Evolutionary conservation across 2,329 filamentous ascomycete genomes (phyloP).

Genomic region (Falciphora oryzae): DNA sequence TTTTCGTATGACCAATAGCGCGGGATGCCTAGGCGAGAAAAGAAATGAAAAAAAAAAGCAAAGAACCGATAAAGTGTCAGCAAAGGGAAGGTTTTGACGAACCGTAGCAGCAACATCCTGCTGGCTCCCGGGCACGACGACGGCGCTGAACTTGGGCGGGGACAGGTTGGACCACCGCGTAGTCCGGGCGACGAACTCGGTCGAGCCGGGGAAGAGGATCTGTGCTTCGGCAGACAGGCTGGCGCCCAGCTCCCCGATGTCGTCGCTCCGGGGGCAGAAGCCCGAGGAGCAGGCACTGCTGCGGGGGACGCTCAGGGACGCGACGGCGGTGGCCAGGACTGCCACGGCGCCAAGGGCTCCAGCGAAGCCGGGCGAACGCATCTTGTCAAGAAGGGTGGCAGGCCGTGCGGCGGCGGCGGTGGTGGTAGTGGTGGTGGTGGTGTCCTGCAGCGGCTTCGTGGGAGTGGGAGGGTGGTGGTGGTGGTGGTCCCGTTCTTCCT

Average conservation of each 20-base stretch:
- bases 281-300: neutral
- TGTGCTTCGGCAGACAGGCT: slow-evolving; percentile 33
- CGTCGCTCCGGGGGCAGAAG: slow-evolving; percentile 15
- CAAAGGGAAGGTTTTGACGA: neutral
- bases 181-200: slow-evolving; percentile 31
- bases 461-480: too few relatives aligned
- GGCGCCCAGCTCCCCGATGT: slow-evolving; percentile 20
- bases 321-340: slow-evolving; percentile 22
- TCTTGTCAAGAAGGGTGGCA: neutral
- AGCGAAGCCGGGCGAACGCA: neutral
- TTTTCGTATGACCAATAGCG: neutral
- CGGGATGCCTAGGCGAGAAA: neutral
- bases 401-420: neutral
- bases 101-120: slow-evolving; percentile 39
- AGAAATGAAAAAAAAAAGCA: neutral
- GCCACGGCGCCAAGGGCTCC: slow-evolving; percentile 16
- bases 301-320: slow-evolving; percentile 17
- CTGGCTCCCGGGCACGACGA: slow-evolving; percentile 41
- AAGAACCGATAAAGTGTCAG: neutral
- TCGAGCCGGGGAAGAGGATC: slow-evolving; percentile 35
- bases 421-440: too few relatives aligned
- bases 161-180: slow-evolving; percentile 40
- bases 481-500: neutral
- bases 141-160: slow-evolving; percentile 36
- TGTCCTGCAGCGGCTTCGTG: too few relatives aligned